phyloP scores from a whole-genome alignment of 805 yeast species.

The Blastobotrys robertii region DNA sequence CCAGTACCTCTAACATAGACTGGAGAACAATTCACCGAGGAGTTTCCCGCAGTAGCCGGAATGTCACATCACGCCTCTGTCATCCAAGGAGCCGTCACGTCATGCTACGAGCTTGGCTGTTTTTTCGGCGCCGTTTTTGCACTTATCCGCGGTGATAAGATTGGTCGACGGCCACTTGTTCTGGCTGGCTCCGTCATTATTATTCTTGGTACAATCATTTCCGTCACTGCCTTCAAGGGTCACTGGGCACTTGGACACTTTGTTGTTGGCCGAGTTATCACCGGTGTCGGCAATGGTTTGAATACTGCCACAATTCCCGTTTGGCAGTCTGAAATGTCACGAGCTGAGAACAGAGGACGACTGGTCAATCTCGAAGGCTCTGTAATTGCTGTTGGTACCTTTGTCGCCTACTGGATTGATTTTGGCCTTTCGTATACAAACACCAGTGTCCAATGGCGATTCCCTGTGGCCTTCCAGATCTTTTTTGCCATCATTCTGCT shows the following conservation, averaged over 20 bases:
- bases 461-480: slow-evolving; percentile 67
- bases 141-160: slow-evolving; percentile 47
- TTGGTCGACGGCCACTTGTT: slow-evolving; percentile 60
- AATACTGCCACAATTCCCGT: slow-evolving; percentile 77
- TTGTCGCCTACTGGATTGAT: slow-evolving; percentile 47
- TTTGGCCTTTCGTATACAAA: slow-evolving; percentile 57
- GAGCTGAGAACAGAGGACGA: slow-evolving; percentile 57
- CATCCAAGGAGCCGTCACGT: slow-evolving; percentile 52
- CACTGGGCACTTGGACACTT: slow-evolving; percentile 49
- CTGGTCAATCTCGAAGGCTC: slow-evolving; percentile 64
- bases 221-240: slow-evolving; percentile 33
- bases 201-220: slow-evolving; percentile 54
- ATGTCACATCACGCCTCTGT: slow-evolving; percentile 41
- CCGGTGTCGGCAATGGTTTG: slow-evolving; percentile 71
- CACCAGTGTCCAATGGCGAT: slow-evolving; percentile 51
- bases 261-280: slow-evolving; percentile 59
- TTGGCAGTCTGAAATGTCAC: slow-evolving; percentile 71
- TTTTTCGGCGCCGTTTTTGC: slow-evolving; percentile 63
- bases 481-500: slow-evolving; percentile 49
- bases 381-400: slow-evolving; percentile 64
- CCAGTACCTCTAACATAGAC: slow-evolving; percentile 23
- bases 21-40: slow-evolving; percentile 53
- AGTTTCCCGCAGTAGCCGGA: slow-evolving; percentile 44
- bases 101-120: slow-evolving; percentile 60
- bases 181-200: slow-evolving; percentile 45